phyloP scores from a whole-genome alignment of 1,284 basidiomycete species.

The Cystobasidium slooffiae region DNA sequence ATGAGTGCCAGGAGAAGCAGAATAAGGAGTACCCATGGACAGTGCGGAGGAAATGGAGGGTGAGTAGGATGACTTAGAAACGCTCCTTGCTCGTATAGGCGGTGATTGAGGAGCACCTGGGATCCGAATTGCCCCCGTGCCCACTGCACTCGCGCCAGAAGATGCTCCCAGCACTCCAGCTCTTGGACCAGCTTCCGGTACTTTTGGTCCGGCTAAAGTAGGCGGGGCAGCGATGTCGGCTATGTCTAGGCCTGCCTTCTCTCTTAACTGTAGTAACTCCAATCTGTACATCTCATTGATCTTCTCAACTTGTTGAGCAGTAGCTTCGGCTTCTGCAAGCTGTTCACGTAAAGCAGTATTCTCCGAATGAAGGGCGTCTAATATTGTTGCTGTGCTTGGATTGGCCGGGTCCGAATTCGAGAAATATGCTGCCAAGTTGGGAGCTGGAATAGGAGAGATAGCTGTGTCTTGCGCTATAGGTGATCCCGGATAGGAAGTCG shows the following conservation, averaged over 20 bases:
- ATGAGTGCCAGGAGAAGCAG: constrained; percentile 24
- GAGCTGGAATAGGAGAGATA: constrained; percentile 21
- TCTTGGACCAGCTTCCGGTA: neutral
- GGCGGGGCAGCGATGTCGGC: constrained; percentile 12
- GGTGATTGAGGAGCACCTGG: constrained; percentile 26
- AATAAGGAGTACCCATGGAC: constrained; percentile 34
- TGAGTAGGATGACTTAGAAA: constrained; percentile 34
- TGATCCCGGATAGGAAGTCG: constrained; percentile 13
- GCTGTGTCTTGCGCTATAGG: constrained; percentile 16
- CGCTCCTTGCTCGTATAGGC: constrained; percentile 19
- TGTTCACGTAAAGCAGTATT: constrained; percentile 22
- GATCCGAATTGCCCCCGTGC: constrained; percentile 17
- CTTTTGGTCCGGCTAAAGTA: neutral
- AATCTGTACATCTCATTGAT: constrained; percentile 30
- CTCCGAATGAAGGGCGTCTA: constrained; percentile 32
- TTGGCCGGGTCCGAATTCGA: constrained; percentile 27
- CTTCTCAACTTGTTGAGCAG: constrained; percentile 9
- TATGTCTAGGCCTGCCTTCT: constrained; percentile 30
- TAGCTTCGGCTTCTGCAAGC: constrained; percentile 20
- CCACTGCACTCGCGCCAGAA: neutral
- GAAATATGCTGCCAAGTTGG: constrained; percentile 22
- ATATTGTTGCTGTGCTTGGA: constrained; percentile 23
- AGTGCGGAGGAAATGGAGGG: constrained; percentile 36
- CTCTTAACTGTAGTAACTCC: constrained; percentile 24
- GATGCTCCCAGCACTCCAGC: neutral